Base-by-base conservation (phyloP, 2,329 filamentous ascomycete species). In the Xylariaceae sp. region DNA sequence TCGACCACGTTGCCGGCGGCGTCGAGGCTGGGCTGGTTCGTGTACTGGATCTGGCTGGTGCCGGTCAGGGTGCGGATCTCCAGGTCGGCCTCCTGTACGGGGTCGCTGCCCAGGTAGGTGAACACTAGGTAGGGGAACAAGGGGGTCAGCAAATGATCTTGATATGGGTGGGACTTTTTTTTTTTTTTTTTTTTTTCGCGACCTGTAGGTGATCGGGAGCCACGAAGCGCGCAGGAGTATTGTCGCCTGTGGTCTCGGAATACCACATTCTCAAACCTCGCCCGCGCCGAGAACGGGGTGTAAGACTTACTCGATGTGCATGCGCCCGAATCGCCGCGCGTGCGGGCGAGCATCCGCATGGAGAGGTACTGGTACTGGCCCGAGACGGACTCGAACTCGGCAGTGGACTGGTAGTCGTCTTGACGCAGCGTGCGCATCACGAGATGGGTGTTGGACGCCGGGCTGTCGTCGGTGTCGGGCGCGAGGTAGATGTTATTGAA, bases 1-100 rank as follows among this genome's bases (percentile, higher is more conserved):
- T 63, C 51, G 24, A 67, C 63, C 30, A 70, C 61, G 26, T 67
- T 69, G 3, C 33, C 28, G 61, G 59, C 19, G 59, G 60, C 43
- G 64, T 66, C 17, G 34, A 71, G 68, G 0, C 72, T 63, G 0
- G 79, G 79, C 60, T 83, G 79, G 61, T 83, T 83, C 12, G 79
- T 82, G 64, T 79, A 83, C 47, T 76, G 71, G 30, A 76, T 61
- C 29, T 59, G 58, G 42, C 67, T 54, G 15, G 52, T 54, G 2
- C 65, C 62, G 38, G 71, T 71, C 15, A 53, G 50, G 1, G 75
- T 78, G 34, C 74, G 64, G 39, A 78, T 64, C 60, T 79, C 75
- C 28, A 78, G 62, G 52, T 79, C 74, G 6, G 71, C 65, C 53
- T 78, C 75, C 51, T 77, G 71, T n/a, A 76, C 63, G 15, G 62